Base-by-base conservation (phyloP, 1,284 basidiomycete species). In the Ustilago xerochloae region DNA sequence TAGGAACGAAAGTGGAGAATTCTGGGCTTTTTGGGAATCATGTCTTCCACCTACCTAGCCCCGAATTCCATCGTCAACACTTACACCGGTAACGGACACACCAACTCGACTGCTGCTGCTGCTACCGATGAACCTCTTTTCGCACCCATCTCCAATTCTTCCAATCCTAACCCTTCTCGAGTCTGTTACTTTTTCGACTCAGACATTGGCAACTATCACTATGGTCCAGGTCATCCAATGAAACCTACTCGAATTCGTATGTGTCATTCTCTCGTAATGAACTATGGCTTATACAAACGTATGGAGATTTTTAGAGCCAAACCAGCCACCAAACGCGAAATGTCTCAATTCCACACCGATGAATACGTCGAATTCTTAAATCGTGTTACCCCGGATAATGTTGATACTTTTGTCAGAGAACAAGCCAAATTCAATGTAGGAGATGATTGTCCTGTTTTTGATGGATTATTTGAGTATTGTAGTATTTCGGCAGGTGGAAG, bases 241-340 rank as follows among this genome's bases (percentile, higher is more conserved):
- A 84, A 84, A 47, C 82, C 82, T 6, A 83, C 82, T 16, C 69
- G 96, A 22, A 97, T 99, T 87, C 91, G 96, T 77, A 99, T 99
- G 97, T 97, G 95, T 83, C 97, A 99, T 86, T 96, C 94, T 9
- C 89, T 99, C 38, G 96, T 99, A 59, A 99, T 99, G 97, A 99
- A 99, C 87, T 99, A 98, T 84, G 95, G 95, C 20, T 70, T 85
- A n/a, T 85, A 86, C 79, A 86, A 85, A 57, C 81, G 84, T 59
- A 85, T 86, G 85, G 85, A 86, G 75, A 86, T 86, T 70, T 86
- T 86, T 52, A 90, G 97, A 59, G 97, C 97, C 3, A 99, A 99
- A 88, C 97, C 97, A 7, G 97, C 97, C 6, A 99, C 97, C 6
- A 97, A 97, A 85, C 91, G 95, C 66, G 97, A 99, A 83, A 94